Percentiles rank a stretch among this genome's conserved stretches.
These are phyloP conservation scores for Rhynchospora breviuscula DNA, from an alignment of 176 grass and related monocot species.

Conservation along the genomic window DNA sequence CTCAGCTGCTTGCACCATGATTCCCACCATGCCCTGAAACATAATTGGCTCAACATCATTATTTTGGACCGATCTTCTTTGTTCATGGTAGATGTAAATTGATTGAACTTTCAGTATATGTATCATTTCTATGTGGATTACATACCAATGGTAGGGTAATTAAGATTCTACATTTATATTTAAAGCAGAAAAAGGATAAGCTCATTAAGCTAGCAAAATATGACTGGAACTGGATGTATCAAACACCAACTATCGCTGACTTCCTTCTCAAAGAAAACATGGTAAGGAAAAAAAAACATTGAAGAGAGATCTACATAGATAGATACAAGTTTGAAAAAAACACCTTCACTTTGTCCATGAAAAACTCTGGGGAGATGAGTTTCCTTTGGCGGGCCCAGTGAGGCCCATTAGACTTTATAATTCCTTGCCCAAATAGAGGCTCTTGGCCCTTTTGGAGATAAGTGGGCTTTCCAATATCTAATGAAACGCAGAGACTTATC, in stretches of 20 bases:
- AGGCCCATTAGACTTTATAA: slow-evolving; percentile 69
- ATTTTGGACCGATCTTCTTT: background rate
- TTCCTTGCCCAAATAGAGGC: slow-evolving; percentile 70
- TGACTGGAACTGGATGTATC: too few relatives aligned
- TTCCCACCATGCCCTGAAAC: slow-evolving; percentile 42
- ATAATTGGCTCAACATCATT: background rate
- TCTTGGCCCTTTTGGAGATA: slow-evolving; percentile 84
- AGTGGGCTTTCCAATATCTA: slow-evolving; percentile 72
- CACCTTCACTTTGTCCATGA: slow-evolving; percentile 59
- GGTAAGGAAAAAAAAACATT: background rate
- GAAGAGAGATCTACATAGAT: background rate
- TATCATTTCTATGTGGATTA: background rate
- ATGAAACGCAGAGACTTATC: slow-evolving; percentile 66
- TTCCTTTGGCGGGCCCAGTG: slow-evolving; percentile 68
- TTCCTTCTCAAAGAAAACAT: background rate
- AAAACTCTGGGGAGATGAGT: slow-evolving; percentile 82
- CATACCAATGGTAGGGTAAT: background rate
- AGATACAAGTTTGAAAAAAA: background rate
- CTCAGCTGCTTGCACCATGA: slow-evolving; percentile 51
- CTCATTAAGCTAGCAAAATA: too few relatives aligned
- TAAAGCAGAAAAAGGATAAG: too few relatives aligned
- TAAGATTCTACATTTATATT: too few relatives aligned
- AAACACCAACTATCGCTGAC: too few relatives aligned
- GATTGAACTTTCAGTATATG: background rate
- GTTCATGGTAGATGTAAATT: background rate